A percentile compares a stretch with the other conserved stretches of the same genome.
Evolutionary conservation across 768 basidiomycete genomes (phyloP).

Genomic region (Wakefieldia striispora): DNA sequence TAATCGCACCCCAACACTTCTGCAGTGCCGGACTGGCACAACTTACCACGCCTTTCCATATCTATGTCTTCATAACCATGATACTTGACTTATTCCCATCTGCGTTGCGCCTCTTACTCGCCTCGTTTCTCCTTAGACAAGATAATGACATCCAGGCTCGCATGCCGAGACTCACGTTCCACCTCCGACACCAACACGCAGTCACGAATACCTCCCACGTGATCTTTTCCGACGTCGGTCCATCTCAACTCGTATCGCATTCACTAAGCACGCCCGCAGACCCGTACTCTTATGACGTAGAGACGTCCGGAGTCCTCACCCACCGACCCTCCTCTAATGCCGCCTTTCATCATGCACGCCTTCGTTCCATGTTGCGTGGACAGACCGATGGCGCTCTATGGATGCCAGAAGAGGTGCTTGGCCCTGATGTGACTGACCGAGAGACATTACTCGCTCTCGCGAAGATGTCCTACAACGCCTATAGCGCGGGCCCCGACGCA

Average conservation of each 20-base stretch:
- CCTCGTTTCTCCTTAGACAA: conserved; percentile 38
- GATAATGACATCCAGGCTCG: conserved; percentile 26
- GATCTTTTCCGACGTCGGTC: conserved; percentile 54
- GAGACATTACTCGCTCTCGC: conserved; percentile 74
- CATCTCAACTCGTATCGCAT: conserved; percentile 30
- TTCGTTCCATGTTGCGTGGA: conserved; percentile 36
- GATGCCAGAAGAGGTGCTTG: conserved; percentile 60
- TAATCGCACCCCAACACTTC: too few relatives aligned
- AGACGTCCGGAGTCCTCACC: conserved; percentile 38
- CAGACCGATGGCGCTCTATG: conserved; percentile 50
- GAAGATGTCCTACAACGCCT: conserved; percentile 90
- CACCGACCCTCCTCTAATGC: conserved; percentile 46
- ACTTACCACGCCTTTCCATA: too few relatives aligned
- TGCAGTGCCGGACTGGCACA: too few relatives aligned
- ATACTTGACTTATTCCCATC: conserved; percentile 35
- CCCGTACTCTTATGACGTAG: conserved; percentile 41
- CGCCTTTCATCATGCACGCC: conserved; percentile 34
- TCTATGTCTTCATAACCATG: conserved; percentile 1
- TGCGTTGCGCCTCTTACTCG: conserved; percentile 42
- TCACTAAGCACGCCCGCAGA: conserved; percentile 21
- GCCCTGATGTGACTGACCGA: conserved; percentile 71
- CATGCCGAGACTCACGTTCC: conserved; percentile 48
- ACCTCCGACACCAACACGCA: conserved; percentile 65
- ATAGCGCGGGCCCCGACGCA: conserved; percentile 47
- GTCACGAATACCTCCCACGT: conserved; percentile 51